phyloP scores from a whole-genome alignment of 2,329 filamentous ascomycete genomes.

The Hypoxylon sp. region DNA sequence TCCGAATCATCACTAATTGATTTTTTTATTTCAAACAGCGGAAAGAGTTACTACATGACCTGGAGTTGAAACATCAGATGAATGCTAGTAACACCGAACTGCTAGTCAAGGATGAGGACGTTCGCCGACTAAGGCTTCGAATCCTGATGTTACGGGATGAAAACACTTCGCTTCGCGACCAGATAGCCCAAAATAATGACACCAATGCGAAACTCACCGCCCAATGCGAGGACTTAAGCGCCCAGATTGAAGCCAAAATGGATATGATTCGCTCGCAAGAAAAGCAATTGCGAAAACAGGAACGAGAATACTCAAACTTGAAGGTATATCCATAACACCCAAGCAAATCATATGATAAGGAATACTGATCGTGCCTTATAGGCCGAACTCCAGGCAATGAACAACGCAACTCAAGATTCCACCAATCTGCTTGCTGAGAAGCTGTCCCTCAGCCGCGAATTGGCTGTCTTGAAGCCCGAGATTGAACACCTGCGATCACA shows the following conservation, averaged over 20 bases:
- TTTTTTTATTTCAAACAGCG: conserved; percentile 56
- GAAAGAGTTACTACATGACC: conserved; percentile 63
- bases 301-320: conserved; percentile 63
- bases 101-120: conserved; percentile 81
- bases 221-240: conserved; percentile 58
- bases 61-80: conserved; percentile 80
- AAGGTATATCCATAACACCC: conserved; percentile 58
- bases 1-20: conserved; percentile 18
- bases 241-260: conserved; percentile 62
- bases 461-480: conserved; percentile 68
- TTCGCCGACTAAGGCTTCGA: conserved; percentile 77
- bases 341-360: neutral
- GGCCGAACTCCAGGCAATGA: conserved; percentile 80
- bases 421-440: conserved; percentile 76
- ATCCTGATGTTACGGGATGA: conserved; percentile 82
- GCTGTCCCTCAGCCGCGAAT: conserved; percentile 65
- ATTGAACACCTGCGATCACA: conserved; percentile 70
- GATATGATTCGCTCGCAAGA: conserved; percentile 63
- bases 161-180: conserved; percentile 75
- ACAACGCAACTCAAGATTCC: conserved; percentile 76
- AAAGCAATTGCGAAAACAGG: conserved; percentile 63
- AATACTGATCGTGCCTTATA: conserved; percentile 56
- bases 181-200: conserved; percentile 63
- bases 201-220: conserved; percentile 55
- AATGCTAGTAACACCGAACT: conserved; percentile 75